phyloP scores from a whole-genome alignment of 75 land plant species.

The Larix kaempferi region DNA sequence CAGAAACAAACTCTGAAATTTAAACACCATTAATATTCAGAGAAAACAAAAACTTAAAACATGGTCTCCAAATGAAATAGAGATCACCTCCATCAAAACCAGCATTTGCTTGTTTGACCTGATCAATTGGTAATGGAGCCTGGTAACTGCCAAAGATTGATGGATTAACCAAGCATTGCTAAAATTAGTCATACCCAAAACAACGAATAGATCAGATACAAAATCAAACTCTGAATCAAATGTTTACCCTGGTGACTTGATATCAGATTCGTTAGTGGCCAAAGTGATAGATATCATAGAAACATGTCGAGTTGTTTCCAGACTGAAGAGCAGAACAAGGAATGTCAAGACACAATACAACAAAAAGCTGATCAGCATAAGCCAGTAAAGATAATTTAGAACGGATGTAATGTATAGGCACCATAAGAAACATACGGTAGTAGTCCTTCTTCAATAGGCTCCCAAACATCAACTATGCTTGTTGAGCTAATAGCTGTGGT shows the following conservation, averaged over 20 bases:
- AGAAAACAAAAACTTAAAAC: not conserved
- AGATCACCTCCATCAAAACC: not conserved
- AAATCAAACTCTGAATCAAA: not conserved
- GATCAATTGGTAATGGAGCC: constrained; percentile 22
- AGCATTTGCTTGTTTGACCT: not conserved
- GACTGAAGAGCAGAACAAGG: constrained; percentile 24
- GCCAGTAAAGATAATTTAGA: not conserved
- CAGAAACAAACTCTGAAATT: no score
- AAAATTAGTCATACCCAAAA: constrained; percentile 13
- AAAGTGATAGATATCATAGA: constrained; percentile 89
- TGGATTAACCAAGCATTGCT: constrained; percentile 20
- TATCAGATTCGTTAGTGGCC: constrained; percentile 65
- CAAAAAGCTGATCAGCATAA: not conserved
- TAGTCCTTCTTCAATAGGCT: constrained; percentile 95
- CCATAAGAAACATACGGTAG: constrained; percentile 52
- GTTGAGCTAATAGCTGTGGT: constrained; percentile 73
- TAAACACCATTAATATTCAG: no score
- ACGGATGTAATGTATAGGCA: not conserved
- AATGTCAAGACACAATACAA: not conserved
- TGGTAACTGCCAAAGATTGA: constrained; percentile 40
- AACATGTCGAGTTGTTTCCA: constrained; percentile 85
- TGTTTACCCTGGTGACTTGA: constrained; percentile 75
- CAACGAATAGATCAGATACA: not conserved
- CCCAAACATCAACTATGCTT: constrained; percentile 88
- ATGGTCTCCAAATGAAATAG: no score